These are phyloP conservation scores for Geotrichum klebahnii DNA, from an alignment of 1,139 yeast genomes.

Conservation along the genomic window DNA sequence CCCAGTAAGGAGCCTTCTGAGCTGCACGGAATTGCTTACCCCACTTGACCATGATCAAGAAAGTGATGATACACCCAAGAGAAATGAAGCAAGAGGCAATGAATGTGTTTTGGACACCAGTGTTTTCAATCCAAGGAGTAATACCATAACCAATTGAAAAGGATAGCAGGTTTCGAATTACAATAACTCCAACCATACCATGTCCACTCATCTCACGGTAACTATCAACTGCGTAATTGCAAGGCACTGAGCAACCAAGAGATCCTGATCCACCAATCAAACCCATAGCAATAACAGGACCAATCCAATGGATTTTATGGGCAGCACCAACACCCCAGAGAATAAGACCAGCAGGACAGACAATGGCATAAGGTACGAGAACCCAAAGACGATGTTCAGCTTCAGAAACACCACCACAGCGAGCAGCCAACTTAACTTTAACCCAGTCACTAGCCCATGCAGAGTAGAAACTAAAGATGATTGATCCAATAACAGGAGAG, in stretches of 20 bases:
- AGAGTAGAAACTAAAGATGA: constrained; percentile 63
- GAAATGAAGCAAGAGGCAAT: constrained; percentile 46
- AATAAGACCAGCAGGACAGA: constrained; percentile 67
- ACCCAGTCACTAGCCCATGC: constrained; percentile 52
- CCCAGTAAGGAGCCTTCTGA: constrained; percentile 17
- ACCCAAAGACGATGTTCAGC: constrained; percentile 76
- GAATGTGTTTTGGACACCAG: constrained; percentile 47
- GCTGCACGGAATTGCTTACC: constrained; percentile 27
- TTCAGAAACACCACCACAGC: constrained; percentile 64
- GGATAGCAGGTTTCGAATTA: constrained; percentile 41
- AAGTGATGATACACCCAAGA: constrained; percentile 44
- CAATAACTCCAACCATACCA: constrained; percentile 45
- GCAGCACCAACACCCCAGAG: constrained; percentile 79
- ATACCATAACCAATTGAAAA: constrained; percentile 50
- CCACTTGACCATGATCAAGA: constrained; percentile 40
- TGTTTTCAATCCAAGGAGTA: constrained; percentile 47
- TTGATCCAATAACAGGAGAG: constrained; percentile 71
- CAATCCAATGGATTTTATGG: constrained; percentile 58
- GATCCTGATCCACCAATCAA: constrained; percentile 51
- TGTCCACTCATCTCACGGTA: constrained; percentile 54
- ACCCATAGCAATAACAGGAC: constrained; percentile 37
- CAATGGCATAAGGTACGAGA: constrained; percentile 55
- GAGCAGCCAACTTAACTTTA: constrained; percentile 62
- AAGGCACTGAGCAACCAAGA: constrained; percentile 51
- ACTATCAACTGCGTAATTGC: constrained; percentile 53